These are phyloP conservation scores for Venturia aucupariae DNA, from an alignment of 2,329 filamentous ascomycete species.

Conservation along the genomic window DNA sequence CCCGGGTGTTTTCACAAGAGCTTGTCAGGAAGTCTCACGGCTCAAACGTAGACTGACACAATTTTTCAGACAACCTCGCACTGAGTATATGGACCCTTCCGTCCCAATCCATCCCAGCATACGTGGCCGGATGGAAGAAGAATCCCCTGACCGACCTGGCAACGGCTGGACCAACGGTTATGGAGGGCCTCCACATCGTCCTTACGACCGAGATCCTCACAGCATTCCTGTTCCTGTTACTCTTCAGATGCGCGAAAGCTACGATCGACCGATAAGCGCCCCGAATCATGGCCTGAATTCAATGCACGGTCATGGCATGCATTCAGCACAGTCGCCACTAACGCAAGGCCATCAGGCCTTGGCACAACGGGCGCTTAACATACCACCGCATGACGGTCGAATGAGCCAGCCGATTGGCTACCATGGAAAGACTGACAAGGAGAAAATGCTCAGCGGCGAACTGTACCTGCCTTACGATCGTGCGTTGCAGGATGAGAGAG, in stretches of 20 bases:
- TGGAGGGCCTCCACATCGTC: neutral
- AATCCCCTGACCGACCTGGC: slow-evolving; percentile 10
- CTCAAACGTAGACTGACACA: neutral
- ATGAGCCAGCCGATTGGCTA: slow-evolving; percentile 12
- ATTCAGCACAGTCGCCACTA: slow-evolving; percentile 3
- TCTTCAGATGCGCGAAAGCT: slow-evolving; percentile 11
- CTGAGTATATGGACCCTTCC: slow-evolving; percentile 1
- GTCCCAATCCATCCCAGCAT: slow-evolving; percentile 1
- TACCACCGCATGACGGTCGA: neutral
- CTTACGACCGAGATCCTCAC: slow-evolving; percentile 4
- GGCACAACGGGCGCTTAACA: slow-evolving; percentile 48
- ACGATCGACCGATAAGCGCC: slow-evolving; percentile 11
- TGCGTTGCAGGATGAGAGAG: slow-evolving; percentile 72
- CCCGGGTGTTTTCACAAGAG: too few relatives aligned
- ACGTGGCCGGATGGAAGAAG: slow-evolving; percentile 9
- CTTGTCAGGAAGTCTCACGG: too few relatives aligned
- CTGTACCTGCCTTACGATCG: slow-evolving; percentile 72
- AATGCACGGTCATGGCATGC: slow-evolving; percentile 4
- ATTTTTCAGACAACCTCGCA: neutral
- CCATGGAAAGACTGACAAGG: slow-evolving; percentile 58
- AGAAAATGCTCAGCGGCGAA: slow-evolving; percentile 77
- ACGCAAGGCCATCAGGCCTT: slow-evolving; percentile 34
- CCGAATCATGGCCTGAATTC: slow-evolving; percentile 1
- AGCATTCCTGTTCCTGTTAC: slow-evolving; percentile 1
- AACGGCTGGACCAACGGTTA: slow-evolving; percentile 10